Conservation (phyloP, 495 filamentous ascomycete species). For the Durotheca rogersii region DNA sequence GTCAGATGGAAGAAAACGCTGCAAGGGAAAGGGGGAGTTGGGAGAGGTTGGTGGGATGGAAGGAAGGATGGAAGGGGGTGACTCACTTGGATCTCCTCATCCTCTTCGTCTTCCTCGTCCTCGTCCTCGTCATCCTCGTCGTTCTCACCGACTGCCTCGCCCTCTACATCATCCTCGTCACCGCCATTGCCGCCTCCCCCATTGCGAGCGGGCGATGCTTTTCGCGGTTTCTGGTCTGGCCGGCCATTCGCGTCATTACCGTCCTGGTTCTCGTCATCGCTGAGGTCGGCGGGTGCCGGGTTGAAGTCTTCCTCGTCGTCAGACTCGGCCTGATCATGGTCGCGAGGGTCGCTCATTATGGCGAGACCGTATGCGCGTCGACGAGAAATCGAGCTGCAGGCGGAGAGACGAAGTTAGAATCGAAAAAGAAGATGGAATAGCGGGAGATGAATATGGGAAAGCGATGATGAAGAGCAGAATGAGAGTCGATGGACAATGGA, state of each 20-base stretch:
- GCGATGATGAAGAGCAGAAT: not conserved
- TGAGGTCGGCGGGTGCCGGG: slow-evolving; percentile 64
- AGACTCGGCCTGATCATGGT: slow-evolving; percentile 51
- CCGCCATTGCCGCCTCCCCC: slow-evolving; percentile 47
- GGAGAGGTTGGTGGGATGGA: not conserved
- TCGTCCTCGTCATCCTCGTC: slow-evolving; percentile 52
- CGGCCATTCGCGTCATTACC: slow-evolving; percentile 43
- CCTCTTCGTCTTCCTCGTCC: slow-evolving; percentile 54
- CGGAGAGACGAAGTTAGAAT: not conserved
- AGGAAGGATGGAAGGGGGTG: not conserved
- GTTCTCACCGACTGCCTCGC: slow-evolving; percentile 46
- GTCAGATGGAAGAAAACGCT: slow-evolving; percentile 4
- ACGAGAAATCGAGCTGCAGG: not conserved
- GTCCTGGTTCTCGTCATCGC: slow-evolving; percentile 62
- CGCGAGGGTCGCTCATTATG: slow-evolving; percentile 48
- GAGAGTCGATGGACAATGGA: slow-evolving; percentile 10
- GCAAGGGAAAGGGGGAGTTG: slow-evolving; percentile 8
- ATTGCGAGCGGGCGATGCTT: slow-evolving; percentile 25
- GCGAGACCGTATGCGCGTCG: slow-evolving; percentile 23
- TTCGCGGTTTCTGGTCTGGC: slow-evolving; percentile 27
- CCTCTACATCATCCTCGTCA: slow-evolving; percentile 53
- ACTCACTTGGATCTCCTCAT: slow-evolving; percentile 59
- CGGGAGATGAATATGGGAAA: not conserved
- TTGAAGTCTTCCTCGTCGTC: slow-evolving; percentile 85
- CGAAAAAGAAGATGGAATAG: not conserved